phyloP scores from a whole-genome alignment of 192 early-diverging fungal species.

The Coemansia sp. region DNA sequence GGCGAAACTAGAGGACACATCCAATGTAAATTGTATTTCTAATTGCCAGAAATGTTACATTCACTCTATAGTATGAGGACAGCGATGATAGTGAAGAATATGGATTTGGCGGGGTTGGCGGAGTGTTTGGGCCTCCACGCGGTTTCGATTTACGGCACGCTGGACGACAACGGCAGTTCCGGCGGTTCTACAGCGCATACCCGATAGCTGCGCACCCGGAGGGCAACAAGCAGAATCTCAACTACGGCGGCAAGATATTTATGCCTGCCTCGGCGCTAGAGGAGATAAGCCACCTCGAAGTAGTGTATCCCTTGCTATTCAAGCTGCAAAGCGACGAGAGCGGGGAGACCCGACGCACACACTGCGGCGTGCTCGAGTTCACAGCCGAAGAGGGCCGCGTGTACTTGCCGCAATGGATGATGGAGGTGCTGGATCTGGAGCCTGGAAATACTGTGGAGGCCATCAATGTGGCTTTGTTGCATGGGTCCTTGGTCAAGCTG shows the following conservation, averaged over 20 bases:
- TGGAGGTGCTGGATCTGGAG: conserved; percentile 78
- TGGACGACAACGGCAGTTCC: conserved; percentile 35
- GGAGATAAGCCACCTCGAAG: conserved; percentile 73
- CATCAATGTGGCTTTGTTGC: conserved; percentile 74
- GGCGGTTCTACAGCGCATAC: conserved; percentile 47
- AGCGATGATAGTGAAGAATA: conserved; percentile 29
- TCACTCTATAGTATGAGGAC: conserved; percentile 21
- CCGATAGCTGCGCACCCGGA: conserved; percentile 31
- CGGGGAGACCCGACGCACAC: conserved; percentile 58
- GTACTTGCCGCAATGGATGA: conserved; percentile 99
- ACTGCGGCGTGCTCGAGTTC: conserved; percentile 98
- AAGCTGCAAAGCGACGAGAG: conserved; percentile 67
- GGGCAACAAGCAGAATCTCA: conserved; percentile 44
- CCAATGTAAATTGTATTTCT: neutral
- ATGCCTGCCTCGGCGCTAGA: conserved; percentile 54
- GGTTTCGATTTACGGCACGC: neutral
- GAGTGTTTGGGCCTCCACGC: conserved; percentile 11
- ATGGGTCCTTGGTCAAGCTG: conserved; percentile 91
- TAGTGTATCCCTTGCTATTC: conserved; percentile 93
- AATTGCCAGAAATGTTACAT: neutral
- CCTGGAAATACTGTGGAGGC: conserved; percentile 80
- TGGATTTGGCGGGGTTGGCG: conserved; percentile 17
- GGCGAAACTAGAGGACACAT: neutral
- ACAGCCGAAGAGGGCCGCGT: conserved; percentile 95
- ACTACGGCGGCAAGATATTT: conserved; percentile 57